Base-by-base conservation (phyloP, 2,329 filamentous ascomycete species). In the Aspergillus fructus region DNA sequence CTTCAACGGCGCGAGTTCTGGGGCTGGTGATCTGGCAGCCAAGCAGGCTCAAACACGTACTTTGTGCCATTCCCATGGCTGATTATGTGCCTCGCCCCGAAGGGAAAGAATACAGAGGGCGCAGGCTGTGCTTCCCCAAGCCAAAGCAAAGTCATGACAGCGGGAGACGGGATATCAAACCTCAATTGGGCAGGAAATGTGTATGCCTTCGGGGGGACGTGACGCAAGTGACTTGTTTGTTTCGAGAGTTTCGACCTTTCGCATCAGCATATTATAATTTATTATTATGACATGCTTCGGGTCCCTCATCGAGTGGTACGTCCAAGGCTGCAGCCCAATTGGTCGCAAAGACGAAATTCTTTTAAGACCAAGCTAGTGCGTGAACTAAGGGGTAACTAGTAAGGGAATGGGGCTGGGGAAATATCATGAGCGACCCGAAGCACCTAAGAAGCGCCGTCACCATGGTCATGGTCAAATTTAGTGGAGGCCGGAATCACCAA, bases 361-460 rank as follows among this genome's bases (percentile, higher is more conserved):
- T 53, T 53, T 53, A 49, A 43, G 23, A 17, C 23, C 49, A 41
- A 34, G 51, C 56, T 63, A 62, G 59, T 51, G 52, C 41, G 15
- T 47, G 56, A 43, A 61, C 59, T 61, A 61, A 58, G 42, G 52
- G 49, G 56, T 51, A 56, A 56, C 61, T 61, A 63, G 56, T 55
- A 53, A 46, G 52, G 54, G 55, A 39, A 56, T 58, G 60, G 58
- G 60, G 49, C 54, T 62, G 57, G 60, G 59, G 58, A 60, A 49
- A 59, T 19, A 50, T 50, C 59, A 57, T 53, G 59, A 60, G 59
- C 58, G 51, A 60, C 52, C 51, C 52, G 59, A 50, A 50, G 48
- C 53, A 52, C 49, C 55, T 57, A 54, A 55, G 43, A 51, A 57
- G 55, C 59, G 54, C 62, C 64, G 62, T 63, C 61, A 53, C 62